Conservation (phyloP, 2,329 filamentous ascomycete genomes). For the Ophiostoma tasmaniense region DNA sequence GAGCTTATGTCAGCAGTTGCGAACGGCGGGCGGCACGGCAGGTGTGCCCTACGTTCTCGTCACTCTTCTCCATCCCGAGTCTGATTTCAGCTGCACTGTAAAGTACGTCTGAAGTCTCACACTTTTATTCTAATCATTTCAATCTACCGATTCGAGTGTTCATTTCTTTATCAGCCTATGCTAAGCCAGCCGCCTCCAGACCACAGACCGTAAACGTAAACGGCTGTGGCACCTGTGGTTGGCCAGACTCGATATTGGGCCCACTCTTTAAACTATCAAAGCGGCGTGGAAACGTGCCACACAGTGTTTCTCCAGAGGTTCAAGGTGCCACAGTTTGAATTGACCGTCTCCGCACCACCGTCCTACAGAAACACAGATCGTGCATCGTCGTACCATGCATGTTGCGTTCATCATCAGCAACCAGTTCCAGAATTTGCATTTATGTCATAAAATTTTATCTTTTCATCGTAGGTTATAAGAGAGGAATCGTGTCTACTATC, state of each 20-base stretch:
- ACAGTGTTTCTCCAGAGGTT: neutral
- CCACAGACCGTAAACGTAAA: neutral
- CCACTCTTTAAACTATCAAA: constrained; percentile 9
- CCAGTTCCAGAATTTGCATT: too few relatives aligned
- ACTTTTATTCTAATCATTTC: neutral
- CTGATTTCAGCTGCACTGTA: neutral
- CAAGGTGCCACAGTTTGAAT: neutral
- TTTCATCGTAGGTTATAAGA: neutral
- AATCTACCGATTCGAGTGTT: neutral
- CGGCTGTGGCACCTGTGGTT: neutral
- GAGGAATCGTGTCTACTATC: neutral
- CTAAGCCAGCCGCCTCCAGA: neutral
- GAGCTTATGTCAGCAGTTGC: neutral
- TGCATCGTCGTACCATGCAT: neutral
- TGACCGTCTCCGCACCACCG: neutral
- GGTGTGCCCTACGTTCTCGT: neutral
- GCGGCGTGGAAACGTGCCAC: neutral
- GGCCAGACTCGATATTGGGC: neutral
- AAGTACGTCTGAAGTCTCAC: neutral
- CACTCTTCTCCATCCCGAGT: neutral
- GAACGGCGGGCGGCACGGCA: neutral
- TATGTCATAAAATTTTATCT: neutral
- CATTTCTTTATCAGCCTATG: neutral
- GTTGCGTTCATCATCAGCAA: neutral
- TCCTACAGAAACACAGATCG: neutral